A percentile compares a stretch with the other conserved stretches of the same genome.
Evolutionary conservation across 805 yeast genomes (phyloP).

Genomic region (Wickerhamomyces canadensis): DNA sequence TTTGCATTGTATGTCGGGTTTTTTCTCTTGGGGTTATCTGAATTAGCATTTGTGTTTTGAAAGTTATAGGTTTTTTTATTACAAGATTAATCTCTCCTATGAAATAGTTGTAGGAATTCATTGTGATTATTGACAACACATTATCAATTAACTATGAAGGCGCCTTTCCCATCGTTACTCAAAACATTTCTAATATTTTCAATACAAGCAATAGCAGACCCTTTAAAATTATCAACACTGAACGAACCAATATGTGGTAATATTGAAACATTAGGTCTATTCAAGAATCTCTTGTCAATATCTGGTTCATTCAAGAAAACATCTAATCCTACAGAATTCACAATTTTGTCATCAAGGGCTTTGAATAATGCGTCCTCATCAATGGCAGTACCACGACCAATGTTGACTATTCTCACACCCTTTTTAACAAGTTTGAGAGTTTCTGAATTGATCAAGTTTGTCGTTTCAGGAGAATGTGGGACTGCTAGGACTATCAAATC

Average conservation of each 20-base stretch:
- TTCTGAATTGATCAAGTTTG: slow-evolving; percentile 44
- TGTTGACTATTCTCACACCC: slow-evolving; percentile 62
- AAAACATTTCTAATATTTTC: background rate
- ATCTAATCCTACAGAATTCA: slow-evolving; percentile 66
- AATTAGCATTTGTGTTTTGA: too few species aligned
- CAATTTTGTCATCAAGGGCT: slow-evolving; percentile 54
- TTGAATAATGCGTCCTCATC: slow-evolving; percentile 60
- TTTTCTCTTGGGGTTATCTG: too few species aligned
- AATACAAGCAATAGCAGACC: background rate
- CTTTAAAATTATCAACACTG: slow-evolving; percentile 39
- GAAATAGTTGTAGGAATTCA: too few species aligned
- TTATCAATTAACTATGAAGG: background rate
- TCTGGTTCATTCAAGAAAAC: slow-evolving; percentile 64
- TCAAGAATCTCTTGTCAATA: slow-evolving; percentile 42
- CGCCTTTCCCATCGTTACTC: background rate
- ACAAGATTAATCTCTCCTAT: background rate
- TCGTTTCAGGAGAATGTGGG: slow-evolving; percentile 58
- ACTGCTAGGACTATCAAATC: slow-evolving; percentile 63
- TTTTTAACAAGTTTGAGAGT: slow-evolving; percentile 42
- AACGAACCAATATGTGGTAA: slow-evolving; percentile 73
- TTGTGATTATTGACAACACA: too few species aligned
- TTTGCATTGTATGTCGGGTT: background rate
- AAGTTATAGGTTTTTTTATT: background rate
- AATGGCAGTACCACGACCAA: slow-evolving; percentile 69
- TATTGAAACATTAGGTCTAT: slow-evolving; percentile 56